Conservation (phyloP, 768 basidiomycete species). For the Lentinula detonsa region DNA sequence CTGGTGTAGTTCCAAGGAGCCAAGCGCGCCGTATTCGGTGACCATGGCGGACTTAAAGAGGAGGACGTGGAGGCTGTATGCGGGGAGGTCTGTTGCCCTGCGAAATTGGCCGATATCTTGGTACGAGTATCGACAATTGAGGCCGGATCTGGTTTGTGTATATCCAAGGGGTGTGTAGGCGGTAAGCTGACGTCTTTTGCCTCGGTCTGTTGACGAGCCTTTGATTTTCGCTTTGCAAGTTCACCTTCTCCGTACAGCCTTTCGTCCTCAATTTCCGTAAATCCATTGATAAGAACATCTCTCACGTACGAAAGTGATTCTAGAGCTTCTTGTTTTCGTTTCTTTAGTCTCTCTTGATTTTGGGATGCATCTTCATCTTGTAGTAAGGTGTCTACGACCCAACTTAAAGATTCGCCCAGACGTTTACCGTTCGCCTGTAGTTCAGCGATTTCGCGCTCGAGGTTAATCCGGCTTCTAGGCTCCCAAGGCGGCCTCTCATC, state of each 20-base stretch:
- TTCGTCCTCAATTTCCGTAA: conserved; percentile 55
- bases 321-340: conserved; percentile 56
- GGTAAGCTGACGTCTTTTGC: conserved; percentile 7
- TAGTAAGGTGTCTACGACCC: conserved; percentile 69
- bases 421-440: conserved; percentile 52
- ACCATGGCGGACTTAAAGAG: conserved; percentile 10
- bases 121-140: conserved; percentile 32
- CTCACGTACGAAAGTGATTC: conserved; percentile 75
- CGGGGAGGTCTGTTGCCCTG: not conserved
- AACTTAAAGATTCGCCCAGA: conserved; percentile 64
- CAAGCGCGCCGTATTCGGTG: conserved; percentile 14
- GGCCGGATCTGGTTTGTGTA: conserved; percentile 26
- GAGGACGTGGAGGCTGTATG: conserved; percentile 7
- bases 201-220: conserved; percentile 16
- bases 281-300: conserved; percentile 58
- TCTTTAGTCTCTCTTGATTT: conserved; percentile 32
- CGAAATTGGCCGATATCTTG: not conserved
- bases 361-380: conserved; percentile 43
- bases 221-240: conserved; percentile 26
- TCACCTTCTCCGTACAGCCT: conserved; percentile 56
- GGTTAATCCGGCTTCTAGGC: conserved; percentile 60
- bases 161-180: conserved; percentile 12
- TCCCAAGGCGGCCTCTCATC: conserved; percentile 67
- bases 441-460: conserved; percentile 56
- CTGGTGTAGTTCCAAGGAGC: conserved; percentile 57